Evolutionary conservation across 371 early-diverging fungal species (phyloP), one percentile per base, ranked within the genome.

Genomic region (Dinochytrium kinnereticum): DNA sequence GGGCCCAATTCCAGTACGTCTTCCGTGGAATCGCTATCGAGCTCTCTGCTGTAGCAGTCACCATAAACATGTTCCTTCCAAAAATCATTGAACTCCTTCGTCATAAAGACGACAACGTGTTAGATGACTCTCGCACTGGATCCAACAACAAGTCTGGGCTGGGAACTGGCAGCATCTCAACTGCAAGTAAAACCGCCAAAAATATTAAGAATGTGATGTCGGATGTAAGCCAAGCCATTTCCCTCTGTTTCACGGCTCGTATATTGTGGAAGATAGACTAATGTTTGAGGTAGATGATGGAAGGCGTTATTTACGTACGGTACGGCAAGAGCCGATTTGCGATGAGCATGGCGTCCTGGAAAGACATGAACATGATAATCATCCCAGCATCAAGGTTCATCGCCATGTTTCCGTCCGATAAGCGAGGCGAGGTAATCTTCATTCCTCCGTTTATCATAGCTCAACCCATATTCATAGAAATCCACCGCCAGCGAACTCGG

Each of bases 1-100:
- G 61, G 10, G 13, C 61, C 34, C 7, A 33, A 10, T 61, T 61
- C 61, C 61, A 61, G 24, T 61, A 61, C 37, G 19, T 34, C 26
- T 61, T 61, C 61, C 61, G 61, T 34, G 61, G 15, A 13, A 37
- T 61, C 17, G 61, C 36, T 10, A 61, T 61, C 61, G 61, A 61
- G 24, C 34, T 28, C 61, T 61, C 61, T 13, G 61, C 61, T 24
- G 34, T 34, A 15, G 61, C 61, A 2, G 61, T 61, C 34, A 34
- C 61, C 36, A 3, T 61, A 30, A 61, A 61, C 61, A 61, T 61
- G 61, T 61, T 61, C 36, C 13, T 61, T 37, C 61, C 61, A 17
- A 28, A 61, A 37, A 61, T 61, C 36, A 26, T 26, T 13, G 15
- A 3, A 17, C 61, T 61, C 34, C 36, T 61, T 36, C 30, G 34